Conservation (phyloP, 23 red algal genomes). For the Pyropia haitanensis region DNA sequence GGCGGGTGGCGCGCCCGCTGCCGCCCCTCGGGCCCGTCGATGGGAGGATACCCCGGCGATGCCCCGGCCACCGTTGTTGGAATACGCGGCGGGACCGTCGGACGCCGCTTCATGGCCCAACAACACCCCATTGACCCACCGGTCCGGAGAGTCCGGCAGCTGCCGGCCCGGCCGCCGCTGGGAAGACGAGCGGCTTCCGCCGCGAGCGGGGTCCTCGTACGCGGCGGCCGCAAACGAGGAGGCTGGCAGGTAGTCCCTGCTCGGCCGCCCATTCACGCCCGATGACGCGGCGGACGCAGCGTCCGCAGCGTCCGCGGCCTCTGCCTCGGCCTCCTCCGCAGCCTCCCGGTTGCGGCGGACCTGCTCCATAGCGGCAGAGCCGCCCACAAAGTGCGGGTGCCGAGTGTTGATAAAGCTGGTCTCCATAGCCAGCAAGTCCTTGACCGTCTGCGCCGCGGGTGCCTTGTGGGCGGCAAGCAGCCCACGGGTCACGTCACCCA, state of each 20-base stretch:
- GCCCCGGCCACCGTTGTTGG: too few species aligned
- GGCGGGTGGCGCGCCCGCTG: too few species aligned
- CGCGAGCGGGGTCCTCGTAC: background rate
- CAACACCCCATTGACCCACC: too few species aligned
- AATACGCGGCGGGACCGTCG: too few species aligned
- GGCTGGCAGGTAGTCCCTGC: background rate
- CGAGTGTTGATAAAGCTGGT: constrained; percentile 87
- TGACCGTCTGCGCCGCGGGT: constrained; percentile 72
- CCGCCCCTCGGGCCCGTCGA: too few species aligned
- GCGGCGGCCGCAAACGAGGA: background rate
- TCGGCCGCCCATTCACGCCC: background rate
- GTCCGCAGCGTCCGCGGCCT: background rate
- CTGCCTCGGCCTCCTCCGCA: constrained; percentile 12
- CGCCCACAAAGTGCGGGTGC: constrained; percentile 95
- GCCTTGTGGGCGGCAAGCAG: constrained; percentile 68
- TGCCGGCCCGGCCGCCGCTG: background rate
- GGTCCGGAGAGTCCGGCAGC: too few species aligned
- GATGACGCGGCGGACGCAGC: background rate
- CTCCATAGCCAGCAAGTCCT: constrained; percentile 88
- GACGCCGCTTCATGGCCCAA: too few species aligned
- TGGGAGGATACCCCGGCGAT: too few species aligned
- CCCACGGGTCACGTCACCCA: constrained; percentile 52
- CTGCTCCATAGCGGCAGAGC: constrained; percentile 20
- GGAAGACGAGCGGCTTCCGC: background rate
- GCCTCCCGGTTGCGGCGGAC: constrained; percentile 20